phyloP scores from a whole-genome alignment of 306 rosid genomes.

The Cucumis hystrix region DNA sequence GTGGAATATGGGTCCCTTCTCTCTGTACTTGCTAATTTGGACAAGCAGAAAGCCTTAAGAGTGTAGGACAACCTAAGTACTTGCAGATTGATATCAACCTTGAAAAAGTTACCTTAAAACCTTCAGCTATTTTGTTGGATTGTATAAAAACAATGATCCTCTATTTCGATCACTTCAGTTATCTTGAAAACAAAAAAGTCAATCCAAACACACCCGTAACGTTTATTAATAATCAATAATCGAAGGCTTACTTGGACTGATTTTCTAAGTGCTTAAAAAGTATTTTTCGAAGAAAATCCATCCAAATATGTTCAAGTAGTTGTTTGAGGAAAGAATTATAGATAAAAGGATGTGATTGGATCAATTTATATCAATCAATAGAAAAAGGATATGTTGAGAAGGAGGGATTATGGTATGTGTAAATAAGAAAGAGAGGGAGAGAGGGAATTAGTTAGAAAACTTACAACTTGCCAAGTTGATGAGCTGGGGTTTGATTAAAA shows the following conservation, averaged over 20 bases:
- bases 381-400: neutral
- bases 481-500: constrained; percentile 17
- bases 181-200: too few relatives aligned
- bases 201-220: neutral
- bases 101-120: neutral
- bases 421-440: neutral
- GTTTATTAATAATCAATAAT: neutral
- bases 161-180: neutral
- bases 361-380: neutral
- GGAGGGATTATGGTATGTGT: too few relatives aligned
- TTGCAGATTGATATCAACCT: constrained; percentile 7
- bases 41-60: neutral
- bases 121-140: neutral
- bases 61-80: constrained; percentile 13
- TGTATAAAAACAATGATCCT: neutral
- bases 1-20: neutral
- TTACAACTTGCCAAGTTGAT: constrained; percentile 5
- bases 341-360: neutral
- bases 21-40: neutral
- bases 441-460: constrained; percentile 22
- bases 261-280: too few relatives aligned
- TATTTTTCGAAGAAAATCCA: too few relatives aligned
- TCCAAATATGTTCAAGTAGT: neutral
- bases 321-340: neutral
- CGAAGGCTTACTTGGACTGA: too few relatives aligned